These are phyloP conservation scores for Fraxinus latifolia DNA, from an alignment of 305 asterid species.

Conservation along the genomic window DNA sequence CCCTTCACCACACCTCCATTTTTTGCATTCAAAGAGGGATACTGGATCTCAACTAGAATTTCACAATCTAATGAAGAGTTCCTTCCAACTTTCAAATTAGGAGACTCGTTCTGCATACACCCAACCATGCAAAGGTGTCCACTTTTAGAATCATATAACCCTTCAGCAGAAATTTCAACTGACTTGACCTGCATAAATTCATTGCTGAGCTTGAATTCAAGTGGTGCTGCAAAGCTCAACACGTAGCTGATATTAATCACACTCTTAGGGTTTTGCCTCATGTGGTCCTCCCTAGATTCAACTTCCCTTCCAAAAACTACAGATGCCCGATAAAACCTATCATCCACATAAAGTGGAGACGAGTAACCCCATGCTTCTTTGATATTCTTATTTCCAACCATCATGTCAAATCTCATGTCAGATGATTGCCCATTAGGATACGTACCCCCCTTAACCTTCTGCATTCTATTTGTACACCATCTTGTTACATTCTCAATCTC, in stretches of 20 bases:
- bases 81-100: slow-evolving; percentile 26
- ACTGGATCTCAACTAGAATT: slow-evolving; percentile 58
- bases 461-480: slow-evolving; percentile 49
- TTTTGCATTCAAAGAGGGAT: slow-evolving; percentile 48
- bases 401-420: slow-evolving; percentile 74
- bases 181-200: slow-evolving; percentile 35
- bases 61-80: slow-evolving; percentile 63
- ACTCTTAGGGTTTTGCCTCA: slow-evolving; percentile 34
- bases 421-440: slow-evolving; percentile 59
- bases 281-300: slow-evolving; percentile 28
- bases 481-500: slow-evolving; percentile 51
- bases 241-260: slow-evolving; percentile 58
- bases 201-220: slow-evolving; percentile 49
- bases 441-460: slow-evolving; percentile 42
- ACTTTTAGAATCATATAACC: slow-evolving; percentile 49
- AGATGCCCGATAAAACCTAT: slow-evolving; percentile 30
- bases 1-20: slow-evolving; percentile 47
- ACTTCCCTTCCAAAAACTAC: slow-evolving; percentile 20
- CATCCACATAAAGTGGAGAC: slow-evolving; percentile 62
- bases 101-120: slow-evolving; percentile 54
- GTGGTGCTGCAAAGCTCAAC: slow-evolving; percentile 41
- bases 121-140: slow-evolving; percentile 91
- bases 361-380: slow-evolving; percentile 53
- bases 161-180: slow-evolving; percentile 72
- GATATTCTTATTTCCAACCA: slow-evolving; percentile 43